Percentiles rank a stretch among this genome's conserved stretches.
phyloP scores from a whole-genome alignment of 2,329 filamentous ascomycete genomes.

The Xylaria sp. region DNA sequence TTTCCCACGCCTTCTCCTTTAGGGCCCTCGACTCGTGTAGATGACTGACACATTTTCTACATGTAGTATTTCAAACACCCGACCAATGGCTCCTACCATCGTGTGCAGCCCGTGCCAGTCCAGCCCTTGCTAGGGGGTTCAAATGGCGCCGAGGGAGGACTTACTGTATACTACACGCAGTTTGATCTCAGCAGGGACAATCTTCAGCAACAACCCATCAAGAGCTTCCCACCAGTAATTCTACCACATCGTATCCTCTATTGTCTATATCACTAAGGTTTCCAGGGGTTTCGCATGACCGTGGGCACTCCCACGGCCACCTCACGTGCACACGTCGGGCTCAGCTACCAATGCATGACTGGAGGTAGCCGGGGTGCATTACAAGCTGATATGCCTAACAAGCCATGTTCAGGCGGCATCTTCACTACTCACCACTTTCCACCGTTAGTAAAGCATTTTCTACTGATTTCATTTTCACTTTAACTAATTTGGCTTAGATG shows the following conservation, averaged over 20 bases:
- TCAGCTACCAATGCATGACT: conserved; percentile 54
- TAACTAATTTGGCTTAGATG: conserved; percentile 32
- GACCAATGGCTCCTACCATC: conserved; percentile 44
- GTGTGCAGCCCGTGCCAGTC: conserved; percentile 38
- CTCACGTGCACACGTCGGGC: conserved; percentile 45
- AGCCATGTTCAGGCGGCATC: conserved; percentile 52
- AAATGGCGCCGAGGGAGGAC: conserved; percentile 41
- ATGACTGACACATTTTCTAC: neutral
- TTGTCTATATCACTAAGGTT: neutral
- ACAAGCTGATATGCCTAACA: conserved; percentile 50
- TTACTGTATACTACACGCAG: conserved; percentile 46
- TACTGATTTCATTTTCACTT: neutral
- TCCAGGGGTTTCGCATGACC: conserved; percentile 56
- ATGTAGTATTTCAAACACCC: conserved; percentile 42
- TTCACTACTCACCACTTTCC: conserved; percentile 54
- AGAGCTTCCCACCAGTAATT: conserved; percentile 53
- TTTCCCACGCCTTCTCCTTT: neutral
- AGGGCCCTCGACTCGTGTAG: too few species aligned
- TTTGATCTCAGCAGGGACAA: conserved; percentile 41
- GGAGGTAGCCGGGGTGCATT: conserved; percentile 51
- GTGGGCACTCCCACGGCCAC: conserved; percentile 49
- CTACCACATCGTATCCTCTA: too few species aligned
- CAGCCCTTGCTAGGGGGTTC: conserved; percentile 41
- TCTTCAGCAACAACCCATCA: conserved; percentile 50
- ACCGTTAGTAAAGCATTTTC: conserved; percentile 38